These are phyloP conservation scores for Pseudogymnoascus sp. DNA, from an alignment of 2,329 filamentous ascomycete genomes.

Conservation along the genomic window DNA sequence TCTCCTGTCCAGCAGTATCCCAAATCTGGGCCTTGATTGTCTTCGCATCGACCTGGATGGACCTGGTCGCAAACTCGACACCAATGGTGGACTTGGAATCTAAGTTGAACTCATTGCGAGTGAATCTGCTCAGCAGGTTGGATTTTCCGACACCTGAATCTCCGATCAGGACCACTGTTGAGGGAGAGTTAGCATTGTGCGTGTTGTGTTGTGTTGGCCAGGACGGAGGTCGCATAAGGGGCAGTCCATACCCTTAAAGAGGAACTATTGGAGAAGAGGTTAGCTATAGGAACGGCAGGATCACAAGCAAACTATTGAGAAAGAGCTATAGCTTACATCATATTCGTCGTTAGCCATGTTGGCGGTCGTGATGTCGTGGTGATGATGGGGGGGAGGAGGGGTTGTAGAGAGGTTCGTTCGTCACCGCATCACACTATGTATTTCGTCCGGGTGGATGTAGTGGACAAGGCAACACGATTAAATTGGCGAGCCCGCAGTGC, in stretches of 20 bases:
- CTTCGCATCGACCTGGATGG: conserved; percentile 98
- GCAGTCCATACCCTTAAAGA: conserved; percentile 67
- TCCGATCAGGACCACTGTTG: conserved; percentile 89
- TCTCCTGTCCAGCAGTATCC: conserved; percentile 98
- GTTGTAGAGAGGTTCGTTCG: conserved; percentile 12
- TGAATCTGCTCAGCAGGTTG: conserved; percentile 98
- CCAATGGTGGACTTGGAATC: conserved; percentile 99
- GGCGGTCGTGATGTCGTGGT: conserved; percentile 28
- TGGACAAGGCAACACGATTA: conserved; percentile 15
- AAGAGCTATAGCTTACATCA: conserved; percentile 63
- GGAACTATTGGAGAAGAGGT: conserved; percentile 57
- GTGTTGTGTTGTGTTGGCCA: conserved; percentile 13
- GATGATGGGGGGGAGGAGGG: conserved; percentile 16
- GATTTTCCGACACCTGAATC: conserved; percentile 99
- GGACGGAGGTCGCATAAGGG: conserved; percentile 8
- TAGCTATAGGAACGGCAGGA: conserved; percentile 31
- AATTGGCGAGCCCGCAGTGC: conserved; percentile 12
- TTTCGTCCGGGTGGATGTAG: conserved; percentile 11
- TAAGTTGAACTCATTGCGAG: conserved; percentile 98
- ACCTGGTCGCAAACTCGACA: conserved; percentile 97
- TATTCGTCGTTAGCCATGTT: conserved; percentile 99
- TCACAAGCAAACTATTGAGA: conserved; percentile 18
- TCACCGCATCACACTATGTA: conserved; percentile 10
- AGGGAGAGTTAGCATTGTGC: conserved; percentile 25
- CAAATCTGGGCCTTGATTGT: conserved; percentile 99